phyloP scores from a whole-genome alignment of 73 alveolate species.

The Paramecium primaurelia region DNA sequence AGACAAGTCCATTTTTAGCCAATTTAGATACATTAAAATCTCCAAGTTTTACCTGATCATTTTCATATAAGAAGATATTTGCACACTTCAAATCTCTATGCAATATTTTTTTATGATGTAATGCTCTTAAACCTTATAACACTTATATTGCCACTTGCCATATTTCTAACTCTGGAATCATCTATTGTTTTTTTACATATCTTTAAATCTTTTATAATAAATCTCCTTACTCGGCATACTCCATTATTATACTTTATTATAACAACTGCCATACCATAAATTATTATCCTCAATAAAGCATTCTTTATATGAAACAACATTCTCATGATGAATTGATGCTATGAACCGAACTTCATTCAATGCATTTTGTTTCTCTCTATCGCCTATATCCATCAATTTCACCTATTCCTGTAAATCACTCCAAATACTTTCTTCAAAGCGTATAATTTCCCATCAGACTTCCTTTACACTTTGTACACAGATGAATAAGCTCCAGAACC shows the following conservation, averaged over 20 bases:
- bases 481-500: slow-evolving; percentile 66
- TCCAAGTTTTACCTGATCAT: slow-evolving; percentile 74
- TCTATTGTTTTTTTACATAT: slow-evolving; percentile 56
- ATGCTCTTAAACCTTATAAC: slow-evolving; percentile 71
- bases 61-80: slow-evolving; percentile 76
- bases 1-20: slow-evolving; percentile 67
- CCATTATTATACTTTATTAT: slow-evolving; percentile 69
- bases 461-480: slow-evolving; percentile 59
- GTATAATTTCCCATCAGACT: slow-evolving; percentile 57
- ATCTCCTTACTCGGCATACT: slow-evolving; percentile 78
- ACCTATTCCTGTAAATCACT: background rate
- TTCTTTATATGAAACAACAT: slow-evolving; percentile 44
- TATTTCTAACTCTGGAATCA: slow-evolving; percentile 72
- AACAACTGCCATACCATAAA: slow-evolving; percentile 27
- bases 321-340: slow-evolving; percentile 63
- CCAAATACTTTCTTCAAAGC: slow-evolving; percentile 49
- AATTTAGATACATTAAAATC: slow-evolving; percentile 83
- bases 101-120: slow-evolving; percentile 76
- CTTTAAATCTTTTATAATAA: slow-evolving; percentile 61
- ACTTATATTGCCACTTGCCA: slow-evolving; percentile 73
- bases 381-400: slow-evolving; percentile 48
- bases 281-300: slow-evolving; percentile 46
- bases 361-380: slow-evolving; percentile 60
- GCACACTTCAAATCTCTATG: slow-evolving; percentile 84
- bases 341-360: slow-evolving; percentile 64